These are phyloP conservation scores for Erysiphe pisi DNA, from an alignment of 2,329 filamentous ascomycete genomes.

Conservation along the genomic window DNA sequence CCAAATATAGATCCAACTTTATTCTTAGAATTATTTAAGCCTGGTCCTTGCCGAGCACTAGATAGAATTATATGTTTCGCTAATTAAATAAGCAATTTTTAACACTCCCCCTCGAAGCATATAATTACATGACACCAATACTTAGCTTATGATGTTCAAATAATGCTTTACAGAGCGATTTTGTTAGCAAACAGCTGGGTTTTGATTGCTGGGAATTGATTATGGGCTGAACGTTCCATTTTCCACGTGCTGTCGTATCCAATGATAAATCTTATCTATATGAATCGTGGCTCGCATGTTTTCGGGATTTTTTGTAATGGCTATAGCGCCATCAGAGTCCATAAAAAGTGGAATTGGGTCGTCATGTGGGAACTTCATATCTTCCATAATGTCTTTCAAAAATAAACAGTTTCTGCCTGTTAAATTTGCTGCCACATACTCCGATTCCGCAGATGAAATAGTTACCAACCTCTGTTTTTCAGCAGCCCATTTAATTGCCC, in stretches of 20 bases:
- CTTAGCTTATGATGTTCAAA: no score
- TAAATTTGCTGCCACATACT: slow-evolving; percentile 8
- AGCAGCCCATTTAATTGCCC: background rate
- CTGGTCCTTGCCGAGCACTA: no score
- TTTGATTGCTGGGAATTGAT: background rate
- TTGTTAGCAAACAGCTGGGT: background rate
- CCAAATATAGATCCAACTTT: no score
- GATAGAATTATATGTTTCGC: no score
- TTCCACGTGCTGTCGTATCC: background rate
- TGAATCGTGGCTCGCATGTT: background rate
- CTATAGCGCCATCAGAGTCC: background rate
- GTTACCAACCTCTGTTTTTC: slow-evolving; percentile 12
- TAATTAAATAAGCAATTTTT: no score
- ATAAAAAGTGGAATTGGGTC: background rate
- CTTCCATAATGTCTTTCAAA: background rate
- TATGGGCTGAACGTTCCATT: background rate
- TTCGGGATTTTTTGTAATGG: background rate
- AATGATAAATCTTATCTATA: background rate
- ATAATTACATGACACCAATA: no score
- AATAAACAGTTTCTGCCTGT: slow-evolving; percentile 12
- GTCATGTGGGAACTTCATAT: background rate
- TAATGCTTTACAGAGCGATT: background rate
- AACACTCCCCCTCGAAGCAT: no score
- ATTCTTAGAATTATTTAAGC: no score
- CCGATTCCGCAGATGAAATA: background rate